phyloP scores from a whole-genome alignment of 495 filamentous ascomycete species.

The Corynascus novoguineensis region DNA sequence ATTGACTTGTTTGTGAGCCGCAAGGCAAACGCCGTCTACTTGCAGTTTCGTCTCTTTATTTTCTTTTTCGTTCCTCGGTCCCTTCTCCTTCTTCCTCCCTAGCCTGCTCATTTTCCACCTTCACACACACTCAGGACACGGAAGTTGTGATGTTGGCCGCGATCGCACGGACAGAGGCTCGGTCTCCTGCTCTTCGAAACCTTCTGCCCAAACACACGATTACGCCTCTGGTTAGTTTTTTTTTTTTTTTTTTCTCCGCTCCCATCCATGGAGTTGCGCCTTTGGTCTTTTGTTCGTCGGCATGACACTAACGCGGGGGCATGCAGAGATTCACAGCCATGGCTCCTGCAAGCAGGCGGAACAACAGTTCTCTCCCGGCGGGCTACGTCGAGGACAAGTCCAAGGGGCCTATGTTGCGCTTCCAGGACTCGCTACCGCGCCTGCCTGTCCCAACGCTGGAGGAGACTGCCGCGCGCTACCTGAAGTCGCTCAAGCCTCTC shows the following conservation, averaged over 20 bases:
- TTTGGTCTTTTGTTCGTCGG: background rate
- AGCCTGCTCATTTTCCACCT: slow-evolving; percentile 1
- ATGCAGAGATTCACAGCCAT: slow-evolving; percentile 42
- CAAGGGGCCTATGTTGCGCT: slow-evolving; percentile 90
- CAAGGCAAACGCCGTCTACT: background rate
- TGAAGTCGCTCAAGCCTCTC: slow-evolving; percentile 85
- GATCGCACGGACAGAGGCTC: slow-evolving; percentile 29
- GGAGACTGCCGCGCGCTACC: slow-evolving; percentile 85
- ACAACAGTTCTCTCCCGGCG: slow-evolving; percentile 56
- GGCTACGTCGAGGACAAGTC: slow-evolving; percentile 89
- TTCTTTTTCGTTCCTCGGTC: background rate
- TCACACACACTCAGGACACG: slow-evolving; percentile 4
- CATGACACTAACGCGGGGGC: background rate
- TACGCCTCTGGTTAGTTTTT: slow-evolving; percentile 25
- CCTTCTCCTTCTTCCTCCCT: background rate
- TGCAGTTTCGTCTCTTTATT: background rate
- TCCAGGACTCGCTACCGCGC: slow-evolving; percentile 88
- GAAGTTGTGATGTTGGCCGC: slow-evolving; percentile 31
- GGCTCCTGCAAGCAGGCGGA: slow-evolving; percentile 48
- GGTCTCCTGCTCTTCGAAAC: slow-evolving; percentile 32
- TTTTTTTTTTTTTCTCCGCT: no score
- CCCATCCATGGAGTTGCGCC: background rate
- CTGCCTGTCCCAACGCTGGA: slow-evolving; percentile 90
- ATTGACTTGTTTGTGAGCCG: background rate
- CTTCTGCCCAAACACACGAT: slow-evolving; percentile 23